A percentile compares a stretch with the other conserved stretches of the same genome.
Evolutionary conservation across 2,329 filamentous ascomycete genomes (phyloP).

Genomic region (Colletotrichum euphorbiae): DNA sequence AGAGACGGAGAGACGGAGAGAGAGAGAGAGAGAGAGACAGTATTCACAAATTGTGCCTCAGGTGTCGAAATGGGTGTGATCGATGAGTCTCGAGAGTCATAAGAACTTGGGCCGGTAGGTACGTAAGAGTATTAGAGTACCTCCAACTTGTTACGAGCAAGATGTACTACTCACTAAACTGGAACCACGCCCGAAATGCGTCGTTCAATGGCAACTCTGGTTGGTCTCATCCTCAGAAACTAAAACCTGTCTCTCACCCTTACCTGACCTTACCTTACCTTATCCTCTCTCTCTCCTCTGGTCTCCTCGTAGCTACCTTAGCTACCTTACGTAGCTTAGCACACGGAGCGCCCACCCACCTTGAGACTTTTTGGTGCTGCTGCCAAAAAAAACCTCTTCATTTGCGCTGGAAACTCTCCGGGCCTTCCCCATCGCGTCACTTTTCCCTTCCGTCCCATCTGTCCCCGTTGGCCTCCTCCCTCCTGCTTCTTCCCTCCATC

Average conservation of each 20-base stretch:
- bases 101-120: not conserved
- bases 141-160: not conserved
- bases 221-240: conserved; percentile 45
- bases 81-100: not conserved
- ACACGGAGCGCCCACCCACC: conserved; percentile 5
- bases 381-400: conserved; percentile 15
- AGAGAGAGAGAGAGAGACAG: not conserved
- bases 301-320: not conserved
- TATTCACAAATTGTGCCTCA: too few species aligned
- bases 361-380: not conserved
- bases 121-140: too few species aligned
- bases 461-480: not conserved
- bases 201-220: conserved; percentile 29
- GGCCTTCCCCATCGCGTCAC: conserved; percentile 10
- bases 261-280: conserved; percentile 1
- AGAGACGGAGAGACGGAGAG: not conserved
- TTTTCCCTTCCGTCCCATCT: not conserved
- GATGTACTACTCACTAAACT: conserved; percentile 22
- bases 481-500: not conserved
- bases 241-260: conserved; percentile 46
- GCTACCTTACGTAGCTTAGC: not conserved
- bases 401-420: conserved; percentile 22
- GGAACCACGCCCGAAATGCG: conserved; percentile 25
- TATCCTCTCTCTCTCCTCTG: conserved; percentile 1
- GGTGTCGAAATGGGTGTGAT: not conserved